phyloP scores from a whole-genome alignment of 768 basidiomycete genomes.

The Russula olivacea region DNA sequence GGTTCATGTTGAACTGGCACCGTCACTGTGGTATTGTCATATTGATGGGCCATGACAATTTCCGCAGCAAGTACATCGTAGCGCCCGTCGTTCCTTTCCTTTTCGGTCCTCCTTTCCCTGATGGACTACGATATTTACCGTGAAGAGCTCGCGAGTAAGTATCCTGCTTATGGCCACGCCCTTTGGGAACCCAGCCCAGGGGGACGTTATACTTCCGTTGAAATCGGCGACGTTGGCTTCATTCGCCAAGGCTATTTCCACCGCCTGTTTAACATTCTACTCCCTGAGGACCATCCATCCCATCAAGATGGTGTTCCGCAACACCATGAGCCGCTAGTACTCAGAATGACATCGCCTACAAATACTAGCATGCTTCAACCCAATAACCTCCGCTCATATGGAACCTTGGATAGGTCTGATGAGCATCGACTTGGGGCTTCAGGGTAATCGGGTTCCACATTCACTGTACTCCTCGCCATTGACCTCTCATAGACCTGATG shows the following conservation, averaged over 20 bases:
- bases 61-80: too few relatives aligned
- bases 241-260: background rate
- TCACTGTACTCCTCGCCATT: background rate
- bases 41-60: too few relatives aligned
- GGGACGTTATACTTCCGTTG: background rate
- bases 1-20: too few relatives aligned
- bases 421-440: background rate
- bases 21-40: too few relatives aligned
- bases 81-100: background rate
- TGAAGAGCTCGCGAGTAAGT: background rate
- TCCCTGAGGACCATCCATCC: background rate
- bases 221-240: constrained; percentile 8
- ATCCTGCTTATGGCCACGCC: background rate
- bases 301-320: background rate
- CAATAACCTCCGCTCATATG: background rate
- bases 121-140: constrained; percentile 6
- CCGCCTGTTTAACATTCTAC: constrained; percentile 1
- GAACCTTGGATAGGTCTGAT: background rate
- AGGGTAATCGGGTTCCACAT: background rate
- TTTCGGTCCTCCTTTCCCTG: background rate
- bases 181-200: background rate
- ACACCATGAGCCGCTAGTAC: background rate
- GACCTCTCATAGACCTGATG: background rate
- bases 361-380: background rate
- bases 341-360: background rate